A percentile compares a stretch with the other conserved stretches of the same genome.
Evolutionary conservation across 495 filamentous ascomycete genomes (phyloP).

Genomic region (Cercophora scortea): DNA sequence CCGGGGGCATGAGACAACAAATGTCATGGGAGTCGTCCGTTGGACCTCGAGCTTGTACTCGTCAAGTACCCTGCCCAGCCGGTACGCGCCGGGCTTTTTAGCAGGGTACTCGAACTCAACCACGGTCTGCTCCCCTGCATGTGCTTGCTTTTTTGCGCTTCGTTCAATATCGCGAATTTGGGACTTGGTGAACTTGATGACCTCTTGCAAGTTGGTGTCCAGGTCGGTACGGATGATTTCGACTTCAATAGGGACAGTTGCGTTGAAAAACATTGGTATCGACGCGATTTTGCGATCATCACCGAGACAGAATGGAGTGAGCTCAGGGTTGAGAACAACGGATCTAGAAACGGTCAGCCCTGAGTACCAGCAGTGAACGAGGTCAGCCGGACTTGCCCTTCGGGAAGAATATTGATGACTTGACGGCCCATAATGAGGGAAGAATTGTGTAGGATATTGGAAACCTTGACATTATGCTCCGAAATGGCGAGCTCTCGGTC

Average conservation of each 20-base stretch:
- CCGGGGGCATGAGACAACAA: slow-evolving; percentile 76
- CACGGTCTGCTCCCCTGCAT: slow-evolving; percentile 47
- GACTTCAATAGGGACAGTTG: slow-evolving; percentile 77
- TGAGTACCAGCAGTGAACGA: neutral
- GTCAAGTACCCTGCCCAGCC: slow-evolving; percentile 75
- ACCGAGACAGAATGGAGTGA: slow-evolving; percentile 69
- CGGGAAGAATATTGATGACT: slow-evolving; percentile 92
- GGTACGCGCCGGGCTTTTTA: slow-evolving; percentile 80
- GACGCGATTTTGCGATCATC: slow-evolving; percentile 46
- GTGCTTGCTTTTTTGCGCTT: slow-evolving; percentile 41
- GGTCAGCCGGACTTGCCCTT: slow-evolving; percentile 55
- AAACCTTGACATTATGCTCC: slow-evolving; percentile 79
- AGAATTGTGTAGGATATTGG: slow-evolving; percentile 76
- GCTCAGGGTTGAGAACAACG: slow-evolving; percentile 75
- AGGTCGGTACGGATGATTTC: slow-evolving; percentile 81
- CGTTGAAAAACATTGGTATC: slow-evolving; percentile 88
- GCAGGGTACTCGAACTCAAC: slow-evolving; percentile 48
- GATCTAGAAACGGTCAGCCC: slow-evolving; percentile 47
- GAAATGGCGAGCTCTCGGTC: slow-evolving; percentile 86
- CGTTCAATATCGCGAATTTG: slow-evolving; percentile 55
- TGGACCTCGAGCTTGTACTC: slow-evolving; percentile 90
- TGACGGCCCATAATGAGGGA: slow-evolving; percentile 92
- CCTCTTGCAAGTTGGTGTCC: slow-evolving; percentile 68
- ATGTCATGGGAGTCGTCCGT: slow-evolving; percentile 59
- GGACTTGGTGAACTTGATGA: slow-evolving; percentile 53